Evolutionary conservation across 176 grass and related monocot genomes (phyloP).

Genomic region (Carex myosuroides): DNA sequence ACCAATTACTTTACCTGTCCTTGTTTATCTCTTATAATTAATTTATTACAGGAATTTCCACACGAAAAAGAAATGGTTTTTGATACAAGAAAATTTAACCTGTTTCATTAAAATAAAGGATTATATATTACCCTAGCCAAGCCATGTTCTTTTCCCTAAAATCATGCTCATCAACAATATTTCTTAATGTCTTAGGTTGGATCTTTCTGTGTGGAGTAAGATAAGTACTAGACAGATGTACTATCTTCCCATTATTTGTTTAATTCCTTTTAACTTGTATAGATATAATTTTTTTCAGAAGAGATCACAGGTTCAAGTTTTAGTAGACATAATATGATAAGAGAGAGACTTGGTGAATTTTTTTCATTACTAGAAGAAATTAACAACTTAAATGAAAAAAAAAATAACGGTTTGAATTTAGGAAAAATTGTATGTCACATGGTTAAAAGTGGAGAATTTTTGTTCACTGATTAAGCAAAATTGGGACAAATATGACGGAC

Average conservation of each 20-base stretch:
- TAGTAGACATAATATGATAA: not conserved
- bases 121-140: not conserved
- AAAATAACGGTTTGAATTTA: not conserved
- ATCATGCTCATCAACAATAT: conserved; percentile 4
- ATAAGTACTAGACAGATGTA: not conserved
- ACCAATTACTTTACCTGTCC: not conserved
- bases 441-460: too few species aligned
- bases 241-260: not conserved
- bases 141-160: conserved; percentile 12
- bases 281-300: not conserved
- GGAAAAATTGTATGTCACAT: not conserved
- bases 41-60: not conserved
- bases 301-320: not conserved
- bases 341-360: not conserved
- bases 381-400: too few species aligned
- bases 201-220: not conserved
- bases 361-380: not conserved
- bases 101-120: not conserved
- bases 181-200: not conserved
- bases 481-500: too few species aligned
- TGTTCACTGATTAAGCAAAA: too few species aligned
- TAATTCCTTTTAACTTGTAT: not conserved
- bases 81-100: not conserved
- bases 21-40: not conserved
- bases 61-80: not conserved